Evolutionary conservation across 169 alveolate species (phyloP).

Genomic region (Cryptosporidium sp.): DNA sequence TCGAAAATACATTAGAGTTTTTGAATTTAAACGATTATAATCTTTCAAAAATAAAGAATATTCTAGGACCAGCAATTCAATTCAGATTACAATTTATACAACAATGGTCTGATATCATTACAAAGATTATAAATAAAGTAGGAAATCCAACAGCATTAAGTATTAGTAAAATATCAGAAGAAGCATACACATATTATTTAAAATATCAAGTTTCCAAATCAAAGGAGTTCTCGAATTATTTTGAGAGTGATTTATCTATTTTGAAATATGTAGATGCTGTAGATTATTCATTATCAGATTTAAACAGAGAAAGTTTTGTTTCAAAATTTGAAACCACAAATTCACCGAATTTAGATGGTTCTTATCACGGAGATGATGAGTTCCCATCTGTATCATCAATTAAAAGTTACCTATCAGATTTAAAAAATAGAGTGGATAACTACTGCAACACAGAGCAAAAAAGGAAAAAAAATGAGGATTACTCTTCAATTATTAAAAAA

Average conservation of each 20-base stretch:
- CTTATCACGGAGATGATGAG: conserved; percentile 28
- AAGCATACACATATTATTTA: conserved; percentile 6
- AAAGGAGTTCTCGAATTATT: conserved; percentile 14
- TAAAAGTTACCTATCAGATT: conserved; percentile 11
- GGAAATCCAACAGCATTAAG: conserved; percentile 59
- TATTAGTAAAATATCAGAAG: conserved; percentile 34
- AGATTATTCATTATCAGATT: background rate
- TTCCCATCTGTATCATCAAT: conserved; percentile 39
- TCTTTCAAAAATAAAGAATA: background rate
- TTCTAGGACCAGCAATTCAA: conserved; percentile 24
- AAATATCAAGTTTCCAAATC: conserved; percentile 24
- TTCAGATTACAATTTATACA: conserved; percentile 61
- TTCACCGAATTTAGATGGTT: conserved; percentile 8
- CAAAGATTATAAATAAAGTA: conserved; percentile 15
- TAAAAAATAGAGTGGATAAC: conserved; percentile 35
- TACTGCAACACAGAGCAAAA: background rate
- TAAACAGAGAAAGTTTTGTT: conserved; percentile 38
- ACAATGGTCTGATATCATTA: conserved; percentile 42
- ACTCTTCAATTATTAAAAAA: background rate
- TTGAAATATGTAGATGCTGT: conserved; percentile 20
- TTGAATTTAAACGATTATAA: background rate
- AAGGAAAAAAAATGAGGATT: background rate
- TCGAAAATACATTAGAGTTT: conserved; percentile 26
- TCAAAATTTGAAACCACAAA: conserved; percentile 28
- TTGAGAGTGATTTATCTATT: conserved; percentile 33